Conservation (phyloP, 768 basidiomycete species). For the Trametes maxima region DNA sequence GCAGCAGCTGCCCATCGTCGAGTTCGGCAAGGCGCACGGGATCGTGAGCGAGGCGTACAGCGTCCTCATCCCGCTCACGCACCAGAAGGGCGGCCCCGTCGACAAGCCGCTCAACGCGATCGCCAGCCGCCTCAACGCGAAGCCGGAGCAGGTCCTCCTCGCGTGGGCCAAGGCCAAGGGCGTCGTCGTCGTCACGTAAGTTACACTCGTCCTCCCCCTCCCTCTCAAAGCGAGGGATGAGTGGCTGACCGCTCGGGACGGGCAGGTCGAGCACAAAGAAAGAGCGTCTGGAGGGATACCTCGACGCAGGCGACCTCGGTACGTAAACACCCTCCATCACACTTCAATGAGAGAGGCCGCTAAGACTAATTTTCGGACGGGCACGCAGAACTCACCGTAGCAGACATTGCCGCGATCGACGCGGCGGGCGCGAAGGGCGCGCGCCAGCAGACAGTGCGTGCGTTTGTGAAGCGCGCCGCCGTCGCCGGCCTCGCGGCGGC, state of each 20-base stretch:
- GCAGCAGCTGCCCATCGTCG: slow-evolving; percentile 55
- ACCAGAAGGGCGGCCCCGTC: slow-evolving; percentile 60
- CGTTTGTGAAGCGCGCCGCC: slow-evolving; percentile 25
- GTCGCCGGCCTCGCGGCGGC: slow-evolving; percentile 26
- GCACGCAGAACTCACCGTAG: slow-evolving; percentile 46
- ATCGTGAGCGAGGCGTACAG: slow-evolving; percentile 78
- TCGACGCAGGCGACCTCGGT: slow-evolving; percentile 68
- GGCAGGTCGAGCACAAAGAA: slow-evolving; percentile 66
- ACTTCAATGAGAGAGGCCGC: background rate
- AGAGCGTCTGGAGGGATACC: slow-evolving; percentile 64
- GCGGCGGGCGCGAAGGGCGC: slow-evolving; percentile 51
- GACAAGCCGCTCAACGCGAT: slow-evolving; percentile 60
- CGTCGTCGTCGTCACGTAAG: slow-evolving; percentile 63
- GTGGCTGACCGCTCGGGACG: background rate
- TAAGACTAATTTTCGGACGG: background rate
- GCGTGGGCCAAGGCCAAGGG: slow-evolving; percentile 76
- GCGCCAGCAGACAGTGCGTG: slow-evolving; percentile 24
- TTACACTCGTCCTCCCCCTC: slow-evolving; percentile 14
- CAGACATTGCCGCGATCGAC: slow-evolving; percentile 60
- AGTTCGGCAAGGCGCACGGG: slow-evolving; percentile 55
- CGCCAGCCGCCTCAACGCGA: slow-evolving; percentile 50
- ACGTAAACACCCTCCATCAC: slow-evolving; percentile 25
- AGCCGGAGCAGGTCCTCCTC: slow-evolving; percentile 67
- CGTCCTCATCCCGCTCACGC: slow-evolving; percentile 62
- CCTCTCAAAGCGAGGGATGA: background rate